These are phyloP conservation scores for Saturnispora galanensis DNA, from an alignment of 805 yeast genomes.

Conservation along the genomic window DNA sequence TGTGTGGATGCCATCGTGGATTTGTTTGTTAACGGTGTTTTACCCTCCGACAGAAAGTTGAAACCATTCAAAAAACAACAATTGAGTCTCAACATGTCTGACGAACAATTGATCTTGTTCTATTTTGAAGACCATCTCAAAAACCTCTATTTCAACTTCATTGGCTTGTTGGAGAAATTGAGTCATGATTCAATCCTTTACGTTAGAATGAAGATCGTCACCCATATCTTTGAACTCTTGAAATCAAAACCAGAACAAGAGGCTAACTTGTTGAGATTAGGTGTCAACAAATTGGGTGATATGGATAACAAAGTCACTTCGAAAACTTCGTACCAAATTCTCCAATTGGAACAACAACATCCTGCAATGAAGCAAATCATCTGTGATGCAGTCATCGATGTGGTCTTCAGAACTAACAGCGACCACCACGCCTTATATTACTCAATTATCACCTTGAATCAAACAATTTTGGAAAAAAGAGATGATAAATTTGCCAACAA, in stretches of 20 bases:
- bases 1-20: slow-evolving; percentile 86
- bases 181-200: slow-evolving; percentile 88
- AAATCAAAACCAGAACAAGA: slow-evolving; percentile 94
- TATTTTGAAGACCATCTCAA: slow-evolving; percentile 89
- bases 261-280: slow-evolving; percentile 75
- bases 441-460: slow-evolving; percentile 80
- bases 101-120: slow-evolving; percentile 56
- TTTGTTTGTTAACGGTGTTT: slow-evolving; percentile 70
- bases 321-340: slow-evolving; percentile 70
- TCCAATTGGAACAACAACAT: slow-evolving; percentile 79
- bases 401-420: slow-evolving; percentile 59
- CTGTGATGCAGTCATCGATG: slow-evolving; percentile 71
- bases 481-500: slow-evolving; percentile 78
- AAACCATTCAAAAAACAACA: slow-evolving; percentile 72
- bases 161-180: slow-evolving; percentile 66
- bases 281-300: slow-evolving; percentile 92
- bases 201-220: slow-evolving; percentile 68
- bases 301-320: slow-evolving; percentile 84
- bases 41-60: slow-evolving; percentile 83
- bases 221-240: slow-evolving; percentile 70
- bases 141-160: slow-evolving; percentile 59
- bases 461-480: slow-evolving; percentile 72
- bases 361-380: slow-evolving; percentile 90
- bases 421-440: slow-evolving; percentile 88
- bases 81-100: slow-evolving; percentile 34